Conservation (phyloP, 495 filamentous ascomycete genomes). For the Penicillium salamii region DNA sequence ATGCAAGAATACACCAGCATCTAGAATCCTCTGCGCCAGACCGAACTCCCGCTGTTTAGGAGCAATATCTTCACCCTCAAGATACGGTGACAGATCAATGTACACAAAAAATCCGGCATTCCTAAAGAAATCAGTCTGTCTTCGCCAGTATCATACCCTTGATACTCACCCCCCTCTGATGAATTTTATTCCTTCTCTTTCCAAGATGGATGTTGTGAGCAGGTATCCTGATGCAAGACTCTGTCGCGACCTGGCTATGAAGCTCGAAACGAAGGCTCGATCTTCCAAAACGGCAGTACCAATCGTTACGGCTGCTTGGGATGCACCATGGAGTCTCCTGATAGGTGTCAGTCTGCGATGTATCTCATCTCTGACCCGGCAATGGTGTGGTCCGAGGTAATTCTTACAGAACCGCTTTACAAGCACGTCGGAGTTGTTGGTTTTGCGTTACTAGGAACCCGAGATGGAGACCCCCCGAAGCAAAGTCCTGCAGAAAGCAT, state of each 20-base stretch:
- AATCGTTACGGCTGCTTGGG: slow-evolving; percentile 32
- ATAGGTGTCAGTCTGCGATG: slow-evolving; percentile 2
- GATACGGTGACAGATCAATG: slow-evolving; percentile 42
- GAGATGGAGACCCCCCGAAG: slow-evolving; percentile 51
- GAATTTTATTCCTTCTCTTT: slow-evolving; percentile 31
- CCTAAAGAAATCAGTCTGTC: slow-evolving; percentile 8
- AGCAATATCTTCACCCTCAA: slow-evolving; percentile 3
- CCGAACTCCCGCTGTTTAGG: slow-evolving; percentile 24
- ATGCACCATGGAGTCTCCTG: slow-evolving; percentile 36
- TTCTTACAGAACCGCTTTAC: slow-evolving; percentile 27
- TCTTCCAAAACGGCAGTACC: slow-evolving; percentile 39
- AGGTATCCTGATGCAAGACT: slow-evolving; percentile 26
- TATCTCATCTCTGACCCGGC: too few relatives aligned
- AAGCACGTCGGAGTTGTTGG: slow-evolving; percentile 24
- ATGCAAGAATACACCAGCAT: slow-evolving; percentile 44
- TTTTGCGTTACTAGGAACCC: slow-evolving; percentile 50
- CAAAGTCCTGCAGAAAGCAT: slow-evolving; percentile 44
- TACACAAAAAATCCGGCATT: slow-evolving; percentile 55
- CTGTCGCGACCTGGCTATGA: slow-evolving; percentile 22
- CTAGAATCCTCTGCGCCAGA: slow-evolving; percentile 36
- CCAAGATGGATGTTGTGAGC: slow-evolving; percentile 22
- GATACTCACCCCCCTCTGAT: slow-evolving; percentile 27
- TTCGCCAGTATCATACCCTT: not conserved
- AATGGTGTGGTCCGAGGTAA: too few relatives aligned
- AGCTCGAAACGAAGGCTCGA: slow-evolving; percentile 25